Base-by-base conservation (phyloP, 495 filamentous ascomycete genomes). In the Penicillium diatomitis region DNA sequence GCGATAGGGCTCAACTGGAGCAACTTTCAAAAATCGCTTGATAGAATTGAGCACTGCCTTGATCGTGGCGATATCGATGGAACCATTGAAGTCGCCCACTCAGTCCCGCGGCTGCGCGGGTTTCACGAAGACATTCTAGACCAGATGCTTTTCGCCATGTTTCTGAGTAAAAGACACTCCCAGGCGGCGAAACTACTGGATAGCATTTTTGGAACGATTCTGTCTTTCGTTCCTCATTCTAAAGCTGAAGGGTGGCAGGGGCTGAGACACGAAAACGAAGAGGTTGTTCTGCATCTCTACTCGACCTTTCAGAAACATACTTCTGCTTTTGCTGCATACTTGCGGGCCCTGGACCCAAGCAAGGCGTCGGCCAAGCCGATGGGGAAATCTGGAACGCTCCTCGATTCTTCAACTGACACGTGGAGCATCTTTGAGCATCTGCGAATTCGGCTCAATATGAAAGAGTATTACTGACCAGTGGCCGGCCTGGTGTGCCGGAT, bases 121-220 rank as follows among this genome's bases (percentile, higher is more conserved):
- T 77, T 78, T 34, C 90, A 95, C 52, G 86, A 90, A 58, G 64
- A 73, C 6, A 75, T 83, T n/a, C 75, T 97, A 2, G 87, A 96
- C 55, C 71, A 77, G 32, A 87, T 96, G 48, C 77, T 95, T 69
- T 82, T 80, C 50, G 77, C 79, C 1, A 70, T 92, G 0, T 71
- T 96, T 11, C 73, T 95, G 0, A 73, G 65, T 47, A 68, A 67
- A 46, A 50, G 66, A 32, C 68, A 71, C 37, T 71, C 78, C 31
- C 81, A 85, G 0, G 80, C 88, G 0, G 75, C 89, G 60, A 77
- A 75, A 37, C 66, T 94, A 0, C 68, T 97, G 0, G 88, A 95
- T 46, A 82, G 85, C 8, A 87, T 90, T 4, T 90, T 94, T 50
- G 71, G 69, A 5, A 59, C 80, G 0, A 80, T 96, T 30, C 68